These are phyloP conservation scores for Agaricus subrufescens DNA, from an alignment of 768 basidiomycete genomes.

Conservation along the genomic window DNA sequence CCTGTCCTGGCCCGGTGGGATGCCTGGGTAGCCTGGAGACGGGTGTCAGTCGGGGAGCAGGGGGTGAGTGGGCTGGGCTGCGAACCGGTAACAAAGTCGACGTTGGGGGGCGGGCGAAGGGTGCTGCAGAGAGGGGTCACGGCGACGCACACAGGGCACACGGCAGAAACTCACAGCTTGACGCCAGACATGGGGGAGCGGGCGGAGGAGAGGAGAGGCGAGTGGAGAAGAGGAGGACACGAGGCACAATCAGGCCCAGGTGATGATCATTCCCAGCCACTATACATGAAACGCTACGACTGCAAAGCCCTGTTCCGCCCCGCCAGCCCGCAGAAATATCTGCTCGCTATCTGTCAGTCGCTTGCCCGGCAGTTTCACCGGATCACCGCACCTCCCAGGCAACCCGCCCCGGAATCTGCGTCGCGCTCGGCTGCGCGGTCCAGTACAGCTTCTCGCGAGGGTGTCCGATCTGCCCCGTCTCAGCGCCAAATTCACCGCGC, in stretches of 20 bases:
- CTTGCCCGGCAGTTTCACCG: background rate
- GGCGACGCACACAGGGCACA: constrained; percentile 5
- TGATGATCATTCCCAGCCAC: constrained; percentile 3
- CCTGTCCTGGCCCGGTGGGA: constrained; percentile 72
- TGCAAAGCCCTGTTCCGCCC: too few relatives aligned
- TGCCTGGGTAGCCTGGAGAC: constrained; percentile 72
- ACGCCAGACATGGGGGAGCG: constrained; percentile 28
- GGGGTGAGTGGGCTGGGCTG: constrained; percentile 1
- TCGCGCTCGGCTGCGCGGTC: background rate
- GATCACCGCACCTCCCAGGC: background rate
- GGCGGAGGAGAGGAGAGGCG: background rate
- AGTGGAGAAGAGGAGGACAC: background rate
- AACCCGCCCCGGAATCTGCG: background rate
- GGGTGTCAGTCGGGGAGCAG: background rate
- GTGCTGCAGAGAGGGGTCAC: constrained; percentile 41
- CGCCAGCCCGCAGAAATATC: background rate
- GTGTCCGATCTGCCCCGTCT: background rate
- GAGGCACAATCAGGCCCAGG: background rate
- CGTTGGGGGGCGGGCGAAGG: constrained; percentile 82
- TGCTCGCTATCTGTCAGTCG: background rate
- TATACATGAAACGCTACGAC: background rate
- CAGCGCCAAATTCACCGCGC: background rate
- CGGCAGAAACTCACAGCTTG: constrained; percentile 23
- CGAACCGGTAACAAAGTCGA: constrained; percentile 82
- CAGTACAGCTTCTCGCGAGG: background rate